phyloP scores from a whole-genome alignment of 2,329 filamentous ascomycete genomes.

The Fusarium robinianum region DNA sequence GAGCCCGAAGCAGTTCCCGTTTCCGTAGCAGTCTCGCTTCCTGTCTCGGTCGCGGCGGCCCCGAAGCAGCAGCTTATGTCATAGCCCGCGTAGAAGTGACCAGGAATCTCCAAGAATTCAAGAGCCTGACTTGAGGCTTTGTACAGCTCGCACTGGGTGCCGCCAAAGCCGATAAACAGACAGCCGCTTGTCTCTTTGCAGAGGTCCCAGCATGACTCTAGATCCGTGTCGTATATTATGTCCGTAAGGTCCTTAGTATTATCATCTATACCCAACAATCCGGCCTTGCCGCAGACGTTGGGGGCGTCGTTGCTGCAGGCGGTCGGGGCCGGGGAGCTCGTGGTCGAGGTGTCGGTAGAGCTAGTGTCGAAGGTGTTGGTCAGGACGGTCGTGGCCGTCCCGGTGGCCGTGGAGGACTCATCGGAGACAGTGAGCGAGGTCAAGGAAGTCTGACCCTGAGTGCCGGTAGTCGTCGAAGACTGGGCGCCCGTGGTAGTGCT shows the following conservation, averaged over 20 bases:
- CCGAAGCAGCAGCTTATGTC: conserved; percentile 25
- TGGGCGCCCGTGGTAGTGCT: conserved; percentile 1
- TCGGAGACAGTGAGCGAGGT: too few species aligned
- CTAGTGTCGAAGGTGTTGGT: conserved; percentile 9
- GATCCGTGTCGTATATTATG: not conserved
- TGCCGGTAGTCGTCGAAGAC: too few species aligned
- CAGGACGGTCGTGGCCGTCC: conserved; percentile 7
- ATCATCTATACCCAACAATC: not conserved
- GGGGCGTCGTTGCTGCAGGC: conserved; percentile 9
- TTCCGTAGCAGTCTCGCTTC: too few species aligned
- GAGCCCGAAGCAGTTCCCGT: too few species aligned
- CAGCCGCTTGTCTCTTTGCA: conserved; percentile 10
- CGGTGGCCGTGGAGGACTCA: conserved; percentile 12
- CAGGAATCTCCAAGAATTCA: not conserved
- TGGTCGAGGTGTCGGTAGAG: conserved; percentile 14
- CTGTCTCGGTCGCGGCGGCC: too few species aligned
- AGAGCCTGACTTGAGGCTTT: conserved; percentile 5
- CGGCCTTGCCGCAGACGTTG: conserved; percentile 14
- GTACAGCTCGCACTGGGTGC: conserved; percentile 24
- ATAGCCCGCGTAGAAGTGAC: conserved; percentile 15
- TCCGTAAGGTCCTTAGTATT: conserved; percentile 5
- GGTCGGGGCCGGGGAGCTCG: conserved; percentile 10
- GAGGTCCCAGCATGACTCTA: conserved; percentile 11
- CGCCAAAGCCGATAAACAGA: conserved; percentile 16
- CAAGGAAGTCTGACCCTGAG: too few species aligned